A percentile compares a stretch with the other conserved stretches of the same genome.
Conservation (phyloP, 768 basidiomycete genomes). For the Boletus sp. region DNA sequence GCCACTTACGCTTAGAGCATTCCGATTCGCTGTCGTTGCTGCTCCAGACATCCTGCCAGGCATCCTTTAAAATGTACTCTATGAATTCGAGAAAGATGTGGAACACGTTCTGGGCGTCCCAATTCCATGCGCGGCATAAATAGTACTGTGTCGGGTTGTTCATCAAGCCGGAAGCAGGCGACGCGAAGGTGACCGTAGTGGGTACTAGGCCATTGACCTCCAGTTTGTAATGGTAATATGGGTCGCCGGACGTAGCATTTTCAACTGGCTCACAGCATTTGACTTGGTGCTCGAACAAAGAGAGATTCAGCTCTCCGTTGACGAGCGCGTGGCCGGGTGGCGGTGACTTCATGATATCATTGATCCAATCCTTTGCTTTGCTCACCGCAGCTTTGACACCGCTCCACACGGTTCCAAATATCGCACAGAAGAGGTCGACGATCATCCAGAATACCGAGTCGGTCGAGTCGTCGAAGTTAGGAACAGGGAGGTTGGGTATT, state of each 20-base stretch:
- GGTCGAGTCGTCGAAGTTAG: constrained; percentile 2
- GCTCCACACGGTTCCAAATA: constrained; percentile 9
- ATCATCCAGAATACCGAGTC: constrained; percentile 14
- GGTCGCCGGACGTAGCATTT: neutral
- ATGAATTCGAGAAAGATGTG: constrained; percentile 17
- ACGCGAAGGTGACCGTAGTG: constrained; percentile 7
- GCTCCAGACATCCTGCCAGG: neutral
- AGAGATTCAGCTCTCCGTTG: constrained; percentile 23
- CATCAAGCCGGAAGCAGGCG: neutral
- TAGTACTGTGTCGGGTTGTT: constrained; percentile 9
- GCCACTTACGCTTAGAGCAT: constrained; percentile 1
- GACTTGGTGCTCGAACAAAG: constrained; percentile 22
- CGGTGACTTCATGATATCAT: constrained; percentile 2
- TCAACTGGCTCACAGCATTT: constrained; percentile 3
- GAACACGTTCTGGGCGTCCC: constrained; percentile 12
- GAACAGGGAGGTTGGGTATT: neutral
- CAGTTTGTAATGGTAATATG: constrained; percentile 10
- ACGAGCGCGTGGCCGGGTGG: constrained; percentile 19
- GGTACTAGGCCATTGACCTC: constrained; percentile 7
- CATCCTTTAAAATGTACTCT: constrained; percentile 8
- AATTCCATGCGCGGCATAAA: constrained; percentile 23
- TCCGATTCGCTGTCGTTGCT: neutral
- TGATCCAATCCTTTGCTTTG: constrained; percentile 1
- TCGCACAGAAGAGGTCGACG: constrained; percentile 4
- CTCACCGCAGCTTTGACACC: constrained; percentile 2